Evolutionary conservation across 2,329 filamentous ascomycete genomes (phyloP).

Genomic region (Hypoxylon sp.): DNA sequence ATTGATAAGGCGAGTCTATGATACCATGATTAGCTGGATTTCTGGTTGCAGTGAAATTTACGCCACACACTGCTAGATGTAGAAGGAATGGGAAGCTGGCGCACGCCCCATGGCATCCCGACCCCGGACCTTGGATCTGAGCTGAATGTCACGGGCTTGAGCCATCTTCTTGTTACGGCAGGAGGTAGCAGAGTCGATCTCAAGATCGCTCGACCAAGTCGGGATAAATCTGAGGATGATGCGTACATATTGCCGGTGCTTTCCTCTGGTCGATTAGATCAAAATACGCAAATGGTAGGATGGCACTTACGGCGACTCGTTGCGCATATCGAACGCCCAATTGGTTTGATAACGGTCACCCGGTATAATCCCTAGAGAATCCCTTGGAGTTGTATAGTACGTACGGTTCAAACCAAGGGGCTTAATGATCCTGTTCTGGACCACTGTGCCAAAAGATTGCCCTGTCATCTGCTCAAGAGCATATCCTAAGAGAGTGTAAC

Average conservation of each 20-base stretch:
- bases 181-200: constrained; percentile 53
- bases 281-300: background rate
- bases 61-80: constrained; percentile 36
- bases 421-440: constrained; percentile 53
- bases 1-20: constrained; percentile 48
- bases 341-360: constrained; percentile 50
- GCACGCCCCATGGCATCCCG: constrained; percentile 55
- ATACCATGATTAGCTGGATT: background rate
- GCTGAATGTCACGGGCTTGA: constrained; percentile 53
- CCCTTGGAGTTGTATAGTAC: constrained; percentile 52
- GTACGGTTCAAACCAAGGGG: constrained; percentile 55
- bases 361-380: constrained; percentile 56
- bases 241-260: constrained; percentile 56
- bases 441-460: constrained; percentile 51
- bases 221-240: constrained; percentile 52
- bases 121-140: constrained; percentile 52
- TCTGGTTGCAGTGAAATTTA: background rate
- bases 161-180: constrained; percentile 54
- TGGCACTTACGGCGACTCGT: constrained; percentile 52
- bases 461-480: constrained; percentile 56
- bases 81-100: constrained; percentile 47
- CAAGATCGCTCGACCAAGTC: constrained; percentile 53
- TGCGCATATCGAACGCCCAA: constrained; percentile 54
- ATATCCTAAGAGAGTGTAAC: constrained; percentile 57
- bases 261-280: background rate